Percentiles rank a stretch among this genome's conserved stretches.
Conservation (phyloP, 139 green algal species). For the Chlorella sp. region DNA sequence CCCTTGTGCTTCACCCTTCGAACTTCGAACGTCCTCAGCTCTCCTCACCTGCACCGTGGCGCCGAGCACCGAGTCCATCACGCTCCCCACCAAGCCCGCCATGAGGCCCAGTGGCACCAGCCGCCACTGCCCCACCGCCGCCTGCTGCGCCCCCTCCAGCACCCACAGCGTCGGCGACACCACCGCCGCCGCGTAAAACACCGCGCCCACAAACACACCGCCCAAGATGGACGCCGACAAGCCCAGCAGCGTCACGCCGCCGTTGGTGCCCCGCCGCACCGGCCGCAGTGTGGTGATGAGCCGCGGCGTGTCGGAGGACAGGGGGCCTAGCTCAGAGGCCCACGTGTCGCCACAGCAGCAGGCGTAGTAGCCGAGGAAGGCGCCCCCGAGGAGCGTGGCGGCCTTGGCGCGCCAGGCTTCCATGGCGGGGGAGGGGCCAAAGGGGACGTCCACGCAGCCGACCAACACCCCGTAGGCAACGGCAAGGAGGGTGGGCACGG, state of each 20-base stretch:
- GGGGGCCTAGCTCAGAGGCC: slow-evolving; percentile 81
- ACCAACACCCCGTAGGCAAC: slow-evolving; percentile 45
- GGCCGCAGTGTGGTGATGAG: slow-evolving; percentile 78
- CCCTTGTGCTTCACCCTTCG: too few species aligned
- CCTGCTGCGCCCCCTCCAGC: slow-evolving; percentile 30
- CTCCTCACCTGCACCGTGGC: slow-evolving; percentile 80
- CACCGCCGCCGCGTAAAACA: slow-evolving; percentile 48
- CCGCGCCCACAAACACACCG: slow-evolving; percentile 68
- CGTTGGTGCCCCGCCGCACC: slow-evolving; percentile 75
- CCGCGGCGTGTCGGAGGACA: slow-evolving; percentile 54
- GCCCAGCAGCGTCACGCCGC: slow-evolving; percentile 74
- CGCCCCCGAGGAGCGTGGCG: slow-evolving; percentile 36
- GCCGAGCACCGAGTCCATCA: slow-evolving; percentile 90
- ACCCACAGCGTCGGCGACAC: slow-evolving; percentile 52
- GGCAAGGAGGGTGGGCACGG: slow-evolving; percentile 44
- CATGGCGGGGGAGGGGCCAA: slow-evolving; percentile 21
- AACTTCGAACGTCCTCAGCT: too few species aligned
- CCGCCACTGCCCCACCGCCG: slow-evolving; percentile 38
- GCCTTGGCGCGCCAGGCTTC: slow-evolving; percentile 32
- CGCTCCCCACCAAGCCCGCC: slow-evolving; percentile 73
- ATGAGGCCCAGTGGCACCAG: slow-evolving; percentile 55
- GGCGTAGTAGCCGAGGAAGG: slow-evolving; percentile 81
- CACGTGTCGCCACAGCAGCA: slow-evolving; percentile 92
- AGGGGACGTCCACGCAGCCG: slow-evolving; percentile 48
- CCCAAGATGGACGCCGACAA: slow-evolving; percentile 58